Evolutionary conservation across 139 green algal species (phyloP).

Genomic region (Tetradesmus lagerheimii): DNA sequence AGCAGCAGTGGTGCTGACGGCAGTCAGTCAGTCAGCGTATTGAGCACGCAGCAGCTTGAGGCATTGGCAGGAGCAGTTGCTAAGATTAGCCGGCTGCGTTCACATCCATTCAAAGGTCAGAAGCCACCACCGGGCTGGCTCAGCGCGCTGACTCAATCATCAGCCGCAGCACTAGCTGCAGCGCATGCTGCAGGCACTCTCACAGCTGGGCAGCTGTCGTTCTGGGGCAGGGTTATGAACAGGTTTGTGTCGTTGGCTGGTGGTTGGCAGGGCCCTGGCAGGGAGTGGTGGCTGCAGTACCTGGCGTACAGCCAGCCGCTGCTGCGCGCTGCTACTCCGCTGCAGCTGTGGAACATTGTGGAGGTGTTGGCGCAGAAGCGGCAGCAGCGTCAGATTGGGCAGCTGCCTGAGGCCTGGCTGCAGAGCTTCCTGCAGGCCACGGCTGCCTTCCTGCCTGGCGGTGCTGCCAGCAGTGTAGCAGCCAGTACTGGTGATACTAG

Average conservation of each 20-base stretch:
- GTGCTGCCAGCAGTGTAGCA: too few relatives aligned
- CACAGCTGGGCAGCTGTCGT: background rate
- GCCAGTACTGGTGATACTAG: too few relatives aligned
- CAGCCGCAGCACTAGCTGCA: background rate
- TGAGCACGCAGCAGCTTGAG: background rate
- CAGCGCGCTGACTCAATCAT: background rate
- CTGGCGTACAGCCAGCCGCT: background rate
- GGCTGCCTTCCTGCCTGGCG: background rate
- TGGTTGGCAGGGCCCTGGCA: conserved; percentile 6
- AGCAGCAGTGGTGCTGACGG: background rate
- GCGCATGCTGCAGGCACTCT: background rate
- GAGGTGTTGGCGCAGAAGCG: background rate
- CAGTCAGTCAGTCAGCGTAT: background rate
- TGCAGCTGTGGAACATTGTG: background rate
- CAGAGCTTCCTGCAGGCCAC: background rate
- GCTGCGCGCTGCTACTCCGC: background rate
- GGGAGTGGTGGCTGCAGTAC: conserved; percentile 3
- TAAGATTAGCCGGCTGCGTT: conserved; percentile 3
- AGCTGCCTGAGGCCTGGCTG: background rate
- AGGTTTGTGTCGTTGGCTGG: conserved; percentile 20
- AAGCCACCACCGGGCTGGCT: conserved; percentile 30
- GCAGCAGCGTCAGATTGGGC: conserved; percentile 12
- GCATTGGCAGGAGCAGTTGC: conserved; percentile 12
- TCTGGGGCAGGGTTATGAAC: background rate
- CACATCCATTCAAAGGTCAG: background rate